Base-by-base conservation (phyloP, 2,329 filamentous ascomycete genomes). In the Penicillium janthinellum region DNA sequence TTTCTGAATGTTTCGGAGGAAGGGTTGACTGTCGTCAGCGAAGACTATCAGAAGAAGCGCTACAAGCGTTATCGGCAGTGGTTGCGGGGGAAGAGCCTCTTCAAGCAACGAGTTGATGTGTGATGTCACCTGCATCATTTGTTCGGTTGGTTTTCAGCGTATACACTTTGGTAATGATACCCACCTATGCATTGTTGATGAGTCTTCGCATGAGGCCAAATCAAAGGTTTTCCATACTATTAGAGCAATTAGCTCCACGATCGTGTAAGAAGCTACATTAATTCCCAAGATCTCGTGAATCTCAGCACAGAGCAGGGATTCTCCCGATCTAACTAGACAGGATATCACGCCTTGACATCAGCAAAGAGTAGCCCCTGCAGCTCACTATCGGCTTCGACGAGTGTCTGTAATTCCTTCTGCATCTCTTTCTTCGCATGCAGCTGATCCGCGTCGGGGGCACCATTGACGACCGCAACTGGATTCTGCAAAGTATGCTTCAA, bases 51-150 rank as follows among this genome's bases (percentile, higher is more conserved):
- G 42, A 98, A 96, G 84, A 97, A 98, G 83, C 83, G 95, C 67
- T 99, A 99, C 77, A 98, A 96, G 78, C 91, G 93, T 10, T 99
- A 99, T 77, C 82, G 89, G 70, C 96, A 97, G 78, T 99, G 95
- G 94, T 81, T 99, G 71, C 85, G 88, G 63, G 94, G 94, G 17
- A 98, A 97, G 81, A 96, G 92, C 70, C 84, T 98, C 70, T 98
- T 98, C 76, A 98, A 98, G 78, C 93, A 97, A 82, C 86, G 88
- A 48, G 81, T 83, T 64, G 81, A 83, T 70, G 45, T 71, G 14
- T 78, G 64, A 71, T 60, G 31, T 12, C 17, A 20, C 7, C 22
- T 20, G 39, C 35, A 17, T 49, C n/a, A 22, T 22, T 4, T 22
- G n/a, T 31, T 37, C 11, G 47, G 37, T 52, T 39, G 22, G 11